phyloP scores from a whole-genome alignment of 352 stramenopile species.

The Pythium vanterpoolii region DNA sequence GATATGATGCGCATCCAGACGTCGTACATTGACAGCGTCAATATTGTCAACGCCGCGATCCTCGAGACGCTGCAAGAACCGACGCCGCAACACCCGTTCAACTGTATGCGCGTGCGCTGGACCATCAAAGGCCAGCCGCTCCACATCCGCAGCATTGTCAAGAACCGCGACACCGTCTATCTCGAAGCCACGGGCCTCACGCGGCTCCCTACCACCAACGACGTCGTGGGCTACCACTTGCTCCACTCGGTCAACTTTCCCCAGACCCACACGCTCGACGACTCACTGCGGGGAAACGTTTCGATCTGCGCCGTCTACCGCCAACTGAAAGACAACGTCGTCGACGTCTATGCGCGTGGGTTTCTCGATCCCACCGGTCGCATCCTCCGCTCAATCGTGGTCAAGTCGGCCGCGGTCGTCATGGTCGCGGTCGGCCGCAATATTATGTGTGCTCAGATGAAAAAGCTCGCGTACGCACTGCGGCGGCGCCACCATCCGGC shows the following conservation, averaged over 20 bases:
- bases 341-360: constrained; percentile 43
- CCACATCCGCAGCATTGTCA: constrained; percentile 41
- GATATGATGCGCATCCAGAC: constrained; percentile 52
- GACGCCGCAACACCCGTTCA: constrained; percentile 39
- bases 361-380: constrained; percentile 41
- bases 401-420: constrained; percentile 41
- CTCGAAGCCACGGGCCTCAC: constrained; percentile 51
- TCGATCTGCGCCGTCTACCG: constrained; percentile 51
- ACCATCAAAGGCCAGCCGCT: constrained; percentile 41
- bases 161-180: constrained; percentile 60
- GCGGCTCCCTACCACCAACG: constrained; percentile 30
- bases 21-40: constrained; percentile 45
- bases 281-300: constrained; percentile 48
- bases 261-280: constrained; percentile 31
- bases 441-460: constrained; percentile 46
- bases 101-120: constrained; percentile 50
- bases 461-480: constrained; percentile 39
- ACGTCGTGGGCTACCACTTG: constrained; percentile 60
- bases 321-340: constrained; percentile 40
- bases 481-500: constrained; percentile 9
- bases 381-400: constrained; percentile 38
- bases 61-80: constrained; percentile 37
- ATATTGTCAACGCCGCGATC: constrained; percentile 45
- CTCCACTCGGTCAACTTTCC: constrained; percentile 60
- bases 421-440: constrained; percentile 46